Conservation (phyloP, 352 stramenopile species). For the Globisporangium mamillatum region DNA sequence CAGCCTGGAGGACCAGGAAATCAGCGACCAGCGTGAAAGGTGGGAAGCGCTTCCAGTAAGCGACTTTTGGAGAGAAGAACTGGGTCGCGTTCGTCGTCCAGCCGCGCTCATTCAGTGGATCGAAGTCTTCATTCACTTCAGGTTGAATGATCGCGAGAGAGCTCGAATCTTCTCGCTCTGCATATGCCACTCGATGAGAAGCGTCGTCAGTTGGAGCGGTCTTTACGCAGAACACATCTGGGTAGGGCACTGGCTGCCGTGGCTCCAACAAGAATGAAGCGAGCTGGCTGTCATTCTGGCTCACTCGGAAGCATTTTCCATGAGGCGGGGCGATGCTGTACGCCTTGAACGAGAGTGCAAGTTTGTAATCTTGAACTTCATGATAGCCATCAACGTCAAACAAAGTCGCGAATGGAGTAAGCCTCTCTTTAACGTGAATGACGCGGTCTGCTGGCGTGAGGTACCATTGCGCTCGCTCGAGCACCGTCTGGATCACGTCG, state of each 20-base stretch:
- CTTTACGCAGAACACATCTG: constrained; percentile 35
- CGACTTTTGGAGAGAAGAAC: constrained; percentile 24
- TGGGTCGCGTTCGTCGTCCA: constrained; percentile 23
- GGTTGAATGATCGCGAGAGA: constrained; percentile 29
- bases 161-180: constrained; percentile 21
- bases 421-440: constrained; percentile 30
- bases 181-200: constrained; percentile 28
- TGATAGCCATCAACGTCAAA: constrained; percentile 22
- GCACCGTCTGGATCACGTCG: constrained; percentile 20
- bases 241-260: constrained; percentile 3
- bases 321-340: constrained; percentile 36
- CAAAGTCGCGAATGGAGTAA: constrained; percentile 30
- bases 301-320: constrained; percentile 28
- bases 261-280: constrained; percentile 9
- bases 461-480: constrained; percentile 29
- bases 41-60: constrained; percentile 28
- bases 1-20: constrained; percentile 33
- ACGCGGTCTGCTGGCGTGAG: constrained; percentile 27
- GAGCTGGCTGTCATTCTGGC: constrained; percentile 15
- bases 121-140: constrained; percentile 25
- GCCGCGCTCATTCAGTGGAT: constrained; percentile 26
- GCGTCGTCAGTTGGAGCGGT: constrained; percentile 29
- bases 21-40: constrained; percentile 30
- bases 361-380: constrained; percentile 15
- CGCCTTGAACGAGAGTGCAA: constrained; percentile 34